Evolutionary conservation across 2,329 filamentous ascomycete species (phyloP), one percentile per base, ranked within the genome.

Genomic region (Fusarium sp.): DNA sequence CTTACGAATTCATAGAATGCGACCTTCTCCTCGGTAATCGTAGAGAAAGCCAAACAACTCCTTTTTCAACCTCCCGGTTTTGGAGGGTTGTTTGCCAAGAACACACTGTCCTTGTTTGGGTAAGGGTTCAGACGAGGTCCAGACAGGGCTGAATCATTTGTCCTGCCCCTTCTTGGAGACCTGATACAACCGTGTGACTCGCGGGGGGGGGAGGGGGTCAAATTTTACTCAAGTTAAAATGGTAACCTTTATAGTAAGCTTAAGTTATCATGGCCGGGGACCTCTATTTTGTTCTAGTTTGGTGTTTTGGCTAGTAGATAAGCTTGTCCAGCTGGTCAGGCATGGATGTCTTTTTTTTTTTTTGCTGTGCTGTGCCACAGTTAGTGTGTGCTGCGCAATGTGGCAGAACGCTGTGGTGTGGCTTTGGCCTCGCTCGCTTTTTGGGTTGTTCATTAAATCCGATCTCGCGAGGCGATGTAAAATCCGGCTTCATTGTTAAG

Each of bases 81-180:
- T 50, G 24, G 34, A 59, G 35, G 20, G 29, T 31, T 40, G 14
- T n/a, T 34, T 50, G 61, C 61, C 61, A 56, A 63, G 61, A 18
- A 7, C 61, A 16, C n/a, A 29, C 20, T 40, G 38, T 54, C 35
- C 60, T 52, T n/a, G 35, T 63, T 63, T 42, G 61, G 47, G 61
- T 34, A 63, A 57, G 47, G 61, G 61, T 54, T 62, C 45, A 50
- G 45, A 50, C 45, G 45, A 50, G 45, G 47, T 24, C 18, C 45
- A 62, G 35, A 63, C 61, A 57, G 61, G 61, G 61, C 61, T 63
- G 61, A 56, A 56, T 52, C 61, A 56, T 13, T 13, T 16, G 18
- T 42, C 16, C 18, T 29, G 18, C 22, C 47, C 45, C 22, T 54
- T 62, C 42, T 52, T 56, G 22, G 29, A 16, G 20, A 56, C 22